phyloP scores from a whole-genome alignment of 164 flowering plant genomes.

The grape (Vitis vinifera) region DNA sequence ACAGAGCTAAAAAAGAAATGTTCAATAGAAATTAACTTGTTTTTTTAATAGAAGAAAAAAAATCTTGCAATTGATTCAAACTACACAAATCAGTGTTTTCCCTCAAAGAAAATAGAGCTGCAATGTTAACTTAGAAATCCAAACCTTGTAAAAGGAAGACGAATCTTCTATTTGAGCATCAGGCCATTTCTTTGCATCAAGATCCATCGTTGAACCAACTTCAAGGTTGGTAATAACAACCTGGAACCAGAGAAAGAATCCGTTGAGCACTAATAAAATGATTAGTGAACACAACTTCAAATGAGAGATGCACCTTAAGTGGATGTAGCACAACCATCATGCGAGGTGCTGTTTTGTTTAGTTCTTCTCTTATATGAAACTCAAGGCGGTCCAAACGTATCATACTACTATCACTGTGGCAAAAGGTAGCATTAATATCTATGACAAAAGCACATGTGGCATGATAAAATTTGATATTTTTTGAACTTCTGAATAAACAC shows the following conservation, averaged over 20 bases:
- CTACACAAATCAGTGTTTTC: neutral
- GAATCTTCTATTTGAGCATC: constrained; percentile 77
- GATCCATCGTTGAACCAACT: constrained; percentile 44
- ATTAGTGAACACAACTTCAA: neutral
- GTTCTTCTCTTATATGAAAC: constrained; percentile 89
- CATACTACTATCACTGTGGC: constrained; percentile 74
- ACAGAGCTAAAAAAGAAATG: neutral
- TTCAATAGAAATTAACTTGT: neutral
- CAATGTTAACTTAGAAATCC: neutral
- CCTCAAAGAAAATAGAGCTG: neutral
- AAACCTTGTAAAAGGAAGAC: constrained; percentile 78
- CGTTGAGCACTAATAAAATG: neutral
- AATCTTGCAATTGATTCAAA: neutral
- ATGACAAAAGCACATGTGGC: neutral
- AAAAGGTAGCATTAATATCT: constrained; percentile 8
- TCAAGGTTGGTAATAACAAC: constrained; percentile 90
- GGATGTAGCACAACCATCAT: constrained; percentile 91
- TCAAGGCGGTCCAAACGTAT: constrained; percentile 84
- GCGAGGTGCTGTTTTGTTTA: constrained; percentile 81
- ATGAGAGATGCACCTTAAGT: constrained; percentile 63
- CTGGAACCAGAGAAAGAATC: constrained; percentile 36
- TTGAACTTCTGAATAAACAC: neutral
- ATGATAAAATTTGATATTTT: neutral
- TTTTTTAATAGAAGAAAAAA: neutral
- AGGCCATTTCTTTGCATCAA: constrained; percentile 95